Conservation (phyloP, 148 eudicot genomes). For the Talinum fruticosum region DNA sequence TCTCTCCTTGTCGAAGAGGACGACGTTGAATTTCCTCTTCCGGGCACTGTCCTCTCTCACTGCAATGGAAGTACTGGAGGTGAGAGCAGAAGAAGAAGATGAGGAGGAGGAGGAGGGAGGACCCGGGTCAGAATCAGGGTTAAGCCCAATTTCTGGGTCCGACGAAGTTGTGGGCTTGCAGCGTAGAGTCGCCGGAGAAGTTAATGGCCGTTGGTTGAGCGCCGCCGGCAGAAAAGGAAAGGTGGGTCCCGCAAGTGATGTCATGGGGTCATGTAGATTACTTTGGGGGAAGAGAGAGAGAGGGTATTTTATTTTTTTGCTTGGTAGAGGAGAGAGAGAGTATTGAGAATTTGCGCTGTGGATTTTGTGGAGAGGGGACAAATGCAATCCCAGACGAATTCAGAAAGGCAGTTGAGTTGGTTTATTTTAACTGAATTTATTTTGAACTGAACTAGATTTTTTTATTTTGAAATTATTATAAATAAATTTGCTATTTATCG, state of each 20-base stretch:
- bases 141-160: background rate
- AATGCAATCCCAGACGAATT: too few species aligned
- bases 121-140: constrained; percentile 10
- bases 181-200: constrained; percentile 22
- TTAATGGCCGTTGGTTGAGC: constrained; percentile 26
- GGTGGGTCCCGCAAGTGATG: constrained; percentile 52
- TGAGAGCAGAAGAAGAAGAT: constrained; percentile 2
- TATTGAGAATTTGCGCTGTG: too few species aligned
- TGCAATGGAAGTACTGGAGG: background rate
- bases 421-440: too few species aligned
- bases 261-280: constrained; percentile 31
- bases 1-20: constrained; percentile 27
- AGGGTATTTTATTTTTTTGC: too few species aligned
- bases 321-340: too few species aligned
- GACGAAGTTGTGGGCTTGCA: constrained; percentile 14
- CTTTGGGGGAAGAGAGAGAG: background rate
- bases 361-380: too few species aligned
- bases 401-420: too few species aligned
- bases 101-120: constrained; percentile 16
- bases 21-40: constrained; percentile 2
- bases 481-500: too few species aligned
- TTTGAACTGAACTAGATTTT: too few species aligned
- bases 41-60: constrained; percentile 16
- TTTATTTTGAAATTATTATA: too few species aligned
- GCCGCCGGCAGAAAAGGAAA: constrained; percentile 39